A percentile compares a stretch with the other conserved stretches of the same genome.
phyloP scores from a whole-genome alignment of 768 basidiomycete genomes.

The Fistulinella prunicolor region DNA sequence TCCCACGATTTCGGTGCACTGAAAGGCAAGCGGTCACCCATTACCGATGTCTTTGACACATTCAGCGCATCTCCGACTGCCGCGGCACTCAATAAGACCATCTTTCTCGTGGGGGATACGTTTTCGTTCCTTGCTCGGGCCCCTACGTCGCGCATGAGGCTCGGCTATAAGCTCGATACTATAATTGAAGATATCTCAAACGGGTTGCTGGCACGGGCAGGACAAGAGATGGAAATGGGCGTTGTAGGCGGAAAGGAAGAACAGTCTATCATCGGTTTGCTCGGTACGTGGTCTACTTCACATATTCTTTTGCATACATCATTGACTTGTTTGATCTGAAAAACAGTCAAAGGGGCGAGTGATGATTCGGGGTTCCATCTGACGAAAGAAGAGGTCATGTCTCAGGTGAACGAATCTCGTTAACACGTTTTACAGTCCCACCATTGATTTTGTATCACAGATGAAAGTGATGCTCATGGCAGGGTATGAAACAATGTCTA shows the following conservation, averaged over 20 bases:
- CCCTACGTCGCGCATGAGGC: constrained; percentile 35
- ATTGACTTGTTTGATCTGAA: background rate
- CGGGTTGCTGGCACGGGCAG: constrained; percentile 36
- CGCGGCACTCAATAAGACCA: constrained; percentile 27
- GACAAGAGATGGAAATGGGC: constrained; percentile 30
- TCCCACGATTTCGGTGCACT: constrained; percentile 55
- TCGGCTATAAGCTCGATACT: constrained; percentile 30
- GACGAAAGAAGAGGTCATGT: constrained; percentile 27
- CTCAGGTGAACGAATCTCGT: constrained; percentile 15
- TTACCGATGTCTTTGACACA: too few species aligned
- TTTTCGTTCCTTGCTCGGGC: constrained; percentile 37
- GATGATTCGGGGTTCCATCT: constrained; percentile 22
- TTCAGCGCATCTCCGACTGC: background rate
- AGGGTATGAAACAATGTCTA: constrained; percentile 23
- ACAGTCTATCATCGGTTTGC: constrained; percentile 24
- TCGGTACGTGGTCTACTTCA: constrained; percentile 20
- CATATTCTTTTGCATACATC: rapidly evolving
- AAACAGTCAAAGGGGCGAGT: constrained; percentile 37
- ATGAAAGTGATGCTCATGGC: constrained; percentile 17
- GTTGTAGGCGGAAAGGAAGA: constrained; percentile 22
- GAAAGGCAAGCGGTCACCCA: constrained; percentile 48
- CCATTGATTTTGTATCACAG: background rate
- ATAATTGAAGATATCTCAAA: constrained; percentile 41
- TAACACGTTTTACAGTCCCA: too few species aligned
- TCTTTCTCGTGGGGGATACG: constrained; percentile 36